Conservation (phyloP, 495 filamentous ascomycete species). For the Penicillium ochrochloron region DNA sequence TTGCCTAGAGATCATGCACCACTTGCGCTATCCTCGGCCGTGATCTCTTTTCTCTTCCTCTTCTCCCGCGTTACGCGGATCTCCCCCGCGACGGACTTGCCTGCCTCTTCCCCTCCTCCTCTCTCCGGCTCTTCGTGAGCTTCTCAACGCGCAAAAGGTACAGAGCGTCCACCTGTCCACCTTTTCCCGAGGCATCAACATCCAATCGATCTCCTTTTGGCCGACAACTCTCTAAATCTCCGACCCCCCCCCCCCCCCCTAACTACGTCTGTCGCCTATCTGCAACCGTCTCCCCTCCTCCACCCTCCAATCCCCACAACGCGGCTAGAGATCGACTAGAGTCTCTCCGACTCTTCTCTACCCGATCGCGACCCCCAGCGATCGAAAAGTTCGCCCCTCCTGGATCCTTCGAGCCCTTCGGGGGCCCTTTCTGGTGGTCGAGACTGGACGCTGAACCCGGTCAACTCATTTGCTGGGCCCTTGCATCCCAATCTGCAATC, state of each 20-base stretch:
- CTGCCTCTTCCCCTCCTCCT: neutral
- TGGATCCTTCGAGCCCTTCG: conserved; percentile 53
- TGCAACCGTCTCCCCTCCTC: conserved; percentile 1
- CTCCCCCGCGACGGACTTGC: neutral
- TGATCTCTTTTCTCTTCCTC: conserved; percentile 18
- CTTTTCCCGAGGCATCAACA: neutral
- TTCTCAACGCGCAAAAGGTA: neutral
- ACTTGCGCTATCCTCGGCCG: conserved; percentile 30
- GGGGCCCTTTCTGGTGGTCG: conserved; percentile 48
- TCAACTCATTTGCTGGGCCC: conserved; percentile 31
- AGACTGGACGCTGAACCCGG: conserved; percentile 43
- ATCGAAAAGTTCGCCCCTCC: conserved; percentile 44
- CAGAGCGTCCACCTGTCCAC: neutral
- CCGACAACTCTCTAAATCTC: neutral
- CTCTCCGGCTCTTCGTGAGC: conserved; percentile 2
- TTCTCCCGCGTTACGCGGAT: conserved; percentile 9
- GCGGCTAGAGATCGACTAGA: conserved; percentile 9
- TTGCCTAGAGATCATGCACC: conserved; percentile 30
- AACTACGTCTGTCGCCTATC: neutral
- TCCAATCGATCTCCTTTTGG: conserved; percentile 12
- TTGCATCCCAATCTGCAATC: conserved; percentile 32
- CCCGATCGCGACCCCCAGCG: conserved; percentile 42
- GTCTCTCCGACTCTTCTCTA: conserved; percentile 29
- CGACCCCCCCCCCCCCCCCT: neutral
- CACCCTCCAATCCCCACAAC: conserved; percentile 15